Base-by-base conservation (phyloP, 73 alveolate species). In the Paramecium biaurelia region DNA sequence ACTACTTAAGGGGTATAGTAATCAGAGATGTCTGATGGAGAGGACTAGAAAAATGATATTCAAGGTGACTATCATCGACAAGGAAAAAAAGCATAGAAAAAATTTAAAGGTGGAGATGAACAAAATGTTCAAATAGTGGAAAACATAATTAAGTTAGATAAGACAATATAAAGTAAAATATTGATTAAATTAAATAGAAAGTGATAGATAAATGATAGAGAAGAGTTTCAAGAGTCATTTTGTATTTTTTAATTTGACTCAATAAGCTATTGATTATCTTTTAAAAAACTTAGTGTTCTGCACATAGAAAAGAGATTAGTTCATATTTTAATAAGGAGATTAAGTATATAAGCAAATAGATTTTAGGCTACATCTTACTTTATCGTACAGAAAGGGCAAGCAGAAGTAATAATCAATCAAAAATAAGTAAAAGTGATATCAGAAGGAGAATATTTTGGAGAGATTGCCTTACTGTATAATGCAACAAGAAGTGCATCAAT, bases 401-500 rank as follows among this genome's bases (percentile, higher is more conserved):
- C 28, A 0, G 74, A 79, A 43, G 74, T 79, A 23, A 24, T 42
- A 3, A 38, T 47, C 3, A 79, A 79, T 24, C 12, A 79, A 9
- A 79, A 38, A 79, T 38, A 43, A 45, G 90, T 79, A 0, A 45
- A 38, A 21, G 74, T 79, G 15, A 11, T 45, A 8, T 18, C 32
- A 23, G 90, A 79, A 24, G 99, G 99, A 5, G 99, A 98, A 26
- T 97, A 97, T 7, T 97, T 98, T 70, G 99, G 99, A 49, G 99
- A 98, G 92, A 96, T 97, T 24, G 99, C 99, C 7, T 94, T 98
- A 56, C 95, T 98, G 67, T 98, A 98, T 92, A 97, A 97, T 92
- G 97, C 99, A 1, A 97, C 99, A 12, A 93, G 99, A 94, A 98
- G 99, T 49, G 99, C 99, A 0, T 93, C 99, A 28, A 97, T 98